Base-by-base conservation (phyloP, 2,329 filamentous ascomycete genomes). In the Colletotrichum plurivorum region DNA sequence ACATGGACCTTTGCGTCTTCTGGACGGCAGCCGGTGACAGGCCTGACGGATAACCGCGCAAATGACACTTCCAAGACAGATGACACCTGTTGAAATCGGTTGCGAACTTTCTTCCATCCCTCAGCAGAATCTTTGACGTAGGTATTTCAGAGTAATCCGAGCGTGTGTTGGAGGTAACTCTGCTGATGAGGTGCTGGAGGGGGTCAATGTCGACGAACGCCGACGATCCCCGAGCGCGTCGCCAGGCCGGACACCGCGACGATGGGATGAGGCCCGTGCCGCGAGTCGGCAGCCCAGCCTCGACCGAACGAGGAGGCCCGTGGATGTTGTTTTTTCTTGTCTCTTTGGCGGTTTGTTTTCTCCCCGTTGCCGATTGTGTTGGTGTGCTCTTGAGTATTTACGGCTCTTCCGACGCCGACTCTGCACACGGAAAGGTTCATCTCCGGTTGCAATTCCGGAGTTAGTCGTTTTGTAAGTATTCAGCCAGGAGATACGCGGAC, bases 1-100 rank as follows among this genome's bases (percentile, higher is more conserved):
- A 52, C 57, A 60, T 51, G 52, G 46, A 51, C 18, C 46, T 10
- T 36, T 16, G 27, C 16, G 18, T 60, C 25, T 16, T 27, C 46
- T 52, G 57, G 18, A 20, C 31, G 31, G 46, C 45, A 46, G n/a
- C 16, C 27, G 22, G 46, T 60, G 57, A 60, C 20, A 60, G 25
- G 41, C n/a, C 9, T 31, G 15, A 36, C 27, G 31, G 25, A 31
- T 49, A 45, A 39, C 45, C 36, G 13, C 16, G 41, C 16, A 36
- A 10, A 2, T 12, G 10, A 36, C 10, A 4, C 16, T 15, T 41
- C 41, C 41, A 15, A 8, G 41, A 43, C 41, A 4, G 41, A 27
- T 36, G 16, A 27, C 45, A 48, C 9, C 45, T 25, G 43, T n/a
- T 49, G 31, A 8, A 31, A 36, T 12, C 31, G 31, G 2, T 10